phyloP scores from a whole-genome alignment of 768 basidiomycete species.

The Calocera viscosa region DNA sequence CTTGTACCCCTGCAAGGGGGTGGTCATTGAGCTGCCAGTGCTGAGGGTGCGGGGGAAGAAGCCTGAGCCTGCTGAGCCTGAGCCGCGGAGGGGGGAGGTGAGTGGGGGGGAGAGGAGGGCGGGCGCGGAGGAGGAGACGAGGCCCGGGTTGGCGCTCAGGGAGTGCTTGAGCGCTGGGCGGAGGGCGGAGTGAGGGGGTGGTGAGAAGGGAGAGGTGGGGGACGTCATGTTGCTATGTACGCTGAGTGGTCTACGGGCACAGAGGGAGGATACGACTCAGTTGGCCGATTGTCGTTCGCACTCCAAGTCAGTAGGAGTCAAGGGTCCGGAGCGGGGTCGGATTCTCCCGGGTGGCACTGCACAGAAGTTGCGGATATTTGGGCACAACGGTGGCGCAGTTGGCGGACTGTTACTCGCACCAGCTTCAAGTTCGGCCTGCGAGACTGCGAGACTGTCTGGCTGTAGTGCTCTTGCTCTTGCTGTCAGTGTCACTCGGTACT shows the following conservation, averaged over 20 bases:
- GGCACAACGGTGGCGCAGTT: too few relatives aligned
- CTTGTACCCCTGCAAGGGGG: conserved; percentile 26
- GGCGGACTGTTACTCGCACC: not conserved
- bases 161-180: conserved; percentile 44
- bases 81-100: conserved; percentile 8
- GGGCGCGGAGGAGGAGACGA: conserved; percentile 3
- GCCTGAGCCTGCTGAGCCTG: not conserved
- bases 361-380: not conserved
- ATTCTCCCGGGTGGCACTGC: not conserved
- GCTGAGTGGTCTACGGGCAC: too few relatives aligned
- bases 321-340: not conserved
- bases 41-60: not conserved
- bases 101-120: conserved; percentile 1
- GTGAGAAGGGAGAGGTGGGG: not conserved
- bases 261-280: too few relatives aligned
- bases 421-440: not conserved
- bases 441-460: not conserved
- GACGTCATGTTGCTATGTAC: conserved; percentile 9
- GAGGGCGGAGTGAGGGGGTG: conserved; percentile 22
- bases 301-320: too few relatives aligned
- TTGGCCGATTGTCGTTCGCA: too few relatives aligned
- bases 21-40: not conserved
- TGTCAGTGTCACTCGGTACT: not conserved
- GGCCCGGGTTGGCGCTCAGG: conserved; percentile 9
- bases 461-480: not conserved